These are phyloP conservation scores for Solanum gandarillasii DNA, from an alignment of 257 asterid genomes.

Conservation along the genomic window DNA sequence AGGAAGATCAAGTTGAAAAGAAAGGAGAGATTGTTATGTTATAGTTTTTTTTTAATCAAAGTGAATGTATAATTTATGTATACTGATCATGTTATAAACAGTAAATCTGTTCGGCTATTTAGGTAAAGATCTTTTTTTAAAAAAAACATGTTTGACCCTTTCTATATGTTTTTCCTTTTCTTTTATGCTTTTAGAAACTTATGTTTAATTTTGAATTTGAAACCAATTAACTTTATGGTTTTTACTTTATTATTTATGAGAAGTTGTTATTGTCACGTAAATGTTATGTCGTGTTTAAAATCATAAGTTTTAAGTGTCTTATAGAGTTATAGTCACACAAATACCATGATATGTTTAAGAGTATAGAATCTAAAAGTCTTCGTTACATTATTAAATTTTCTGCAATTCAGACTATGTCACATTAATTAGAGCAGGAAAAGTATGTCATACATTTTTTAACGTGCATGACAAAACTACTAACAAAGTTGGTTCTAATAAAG, in stretches of 20 bases:
- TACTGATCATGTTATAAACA: background rate
- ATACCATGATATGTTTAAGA: background rate
- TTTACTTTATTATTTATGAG: background rate
- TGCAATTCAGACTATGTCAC: background rate
- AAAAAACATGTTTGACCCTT: background rate
- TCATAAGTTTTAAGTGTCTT: background rate
- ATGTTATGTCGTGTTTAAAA: background rate
- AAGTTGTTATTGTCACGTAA: background rate
- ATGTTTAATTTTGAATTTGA: background rate
- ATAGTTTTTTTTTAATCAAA: background rate
- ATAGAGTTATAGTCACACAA: background rate
- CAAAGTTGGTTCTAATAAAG: too few species aligned
- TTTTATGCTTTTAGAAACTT: background rate
- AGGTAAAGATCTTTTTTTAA: rapidly evolving
- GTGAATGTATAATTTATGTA: background rate
- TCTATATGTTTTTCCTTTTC: background rate
- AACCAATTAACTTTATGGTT: background rate
- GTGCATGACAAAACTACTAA: background rate
- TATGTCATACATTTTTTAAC: background rate
- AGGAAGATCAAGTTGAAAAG: conserved; percentile 8
- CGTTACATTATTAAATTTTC: background rate
- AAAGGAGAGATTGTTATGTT: background rate
- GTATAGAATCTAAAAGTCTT: background rate
- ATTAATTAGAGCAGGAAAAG: rapidly evolving
- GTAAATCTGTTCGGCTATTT: background rate